A percentile compares a stretch with the other conserved stretches of the same genome.
Evolutionary conservation across 2,329 filamentous ascomycete genomes (phyloP).

Genomic region (Exophiala sideris): DNA sequence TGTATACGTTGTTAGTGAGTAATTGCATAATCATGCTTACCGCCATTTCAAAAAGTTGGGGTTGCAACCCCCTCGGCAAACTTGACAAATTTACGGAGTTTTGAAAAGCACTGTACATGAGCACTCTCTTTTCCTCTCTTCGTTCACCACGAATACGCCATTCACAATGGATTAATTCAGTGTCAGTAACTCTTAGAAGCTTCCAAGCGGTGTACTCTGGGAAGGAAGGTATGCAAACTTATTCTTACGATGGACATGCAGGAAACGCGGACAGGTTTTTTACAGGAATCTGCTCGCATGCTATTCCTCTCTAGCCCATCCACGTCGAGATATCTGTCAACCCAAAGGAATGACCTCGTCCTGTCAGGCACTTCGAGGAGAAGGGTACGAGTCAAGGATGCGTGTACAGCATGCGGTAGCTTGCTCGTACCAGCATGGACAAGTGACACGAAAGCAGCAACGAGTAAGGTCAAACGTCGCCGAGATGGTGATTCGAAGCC

Average conservation of each 20-base stretch:
- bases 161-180: too few relatives aligned
- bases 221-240: background rate
- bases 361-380: background rate
- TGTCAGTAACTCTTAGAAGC: too few relatives aligned
- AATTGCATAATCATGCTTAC: too few relatives aligned
- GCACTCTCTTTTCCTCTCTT: too few relatives aligned
- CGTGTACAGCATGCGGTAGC: conserved; percentile 41
- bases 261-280: conserved; percentile 29
- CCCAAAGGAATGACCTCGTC: conserved; percentile 14
- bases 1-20: too few relatives aligned
- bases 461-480: background rate
- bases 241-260: background rate
- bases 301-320: conserved; percentile 36
- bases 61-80: too few relatives aligned
- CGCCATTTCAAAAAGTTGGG: too few relatives aligned
- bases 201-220: too few relatives aligned
- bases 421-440: conserved; percentile 34
- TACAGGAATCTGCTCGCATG: conserved; percentile 36
- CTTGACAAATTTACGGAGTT: too few relatives aligned
- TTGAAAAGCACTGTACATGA: too few relatives aligned
- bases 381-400: conserved; percentile 29
- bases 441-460: conserved; percentile 22
- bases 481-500: background rate
- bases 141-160: too few relatives aligned
- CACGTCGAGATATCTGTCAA: conserved; percentile 41